phyloP scores from a whole-genome alignment of 495 filamentous ascomycete species.

The Staphylotrichum longicolle region DNA sequence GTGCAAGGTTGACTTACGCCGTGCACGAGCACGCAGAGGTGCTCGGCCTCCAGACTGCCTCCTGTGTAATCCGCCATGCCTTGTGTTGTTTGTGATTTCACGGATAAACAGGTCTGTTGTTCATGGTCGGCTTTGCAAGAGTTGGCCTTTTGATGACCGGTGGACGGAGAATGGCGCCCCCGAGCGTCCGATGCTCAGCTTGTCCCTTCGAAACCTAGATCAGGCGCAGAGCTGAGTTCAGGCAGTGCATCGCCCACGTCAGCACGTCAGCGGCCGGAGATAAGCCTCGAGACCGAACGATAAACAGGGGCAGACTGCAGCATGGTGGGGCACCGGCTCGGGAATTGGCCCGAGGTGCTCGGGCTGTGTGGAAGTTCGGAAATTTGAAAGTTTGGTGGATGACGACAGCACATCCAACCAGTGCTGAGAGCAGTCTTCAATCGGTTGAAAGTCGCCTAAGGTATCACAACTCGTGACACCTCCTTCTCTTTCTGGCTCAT shows the following conservation, averaged over 20 bases:
- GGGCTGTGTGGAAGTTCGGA: too few species aligned
- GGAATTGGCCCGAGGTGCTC: conserved; percentile 7
- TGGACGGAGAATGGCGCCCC: not conserved
- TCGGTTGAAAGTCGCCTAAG: too few species aligned
- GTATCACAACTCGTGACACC: too few species aligned
- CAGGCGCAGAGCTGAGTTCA: not conserved
- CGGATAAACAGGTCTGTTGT: not conserved
- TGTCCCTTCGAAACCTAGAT: too few species aligned
- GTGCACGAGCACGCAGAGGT: conserved; percentile 93
- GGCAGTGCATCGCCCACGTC: conserved; percentile 1
- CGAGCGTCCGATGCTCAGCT: not conserved
- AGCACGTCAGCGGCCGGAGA: conserved; percentile 1
- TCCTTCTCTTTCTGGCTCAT: too few species aligned
- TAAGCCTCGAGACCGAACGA: not conserved
- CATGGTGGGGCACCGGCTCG: not conserved
- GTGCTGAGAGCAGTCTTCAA: too few species aligned
- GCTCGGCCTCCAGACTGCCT: conserved; percentile 50
- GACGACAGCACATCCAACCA: too few species aligned
- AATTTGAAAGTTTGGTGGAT: too few species aligned
- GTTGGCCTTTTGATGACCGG: not conserved
- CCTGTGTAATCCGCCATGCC: conserved; percentile 40
- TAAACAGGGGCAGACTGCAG: not conserved
- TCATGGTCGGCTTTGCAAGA: not conserved
- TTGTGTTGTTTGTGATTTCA: not conserved
- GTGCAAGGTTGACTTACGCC: conserved; percentile 56